Conservation (phyloP, 2,329 filamentous ascomycete species). For the Cadophora sp. region DNA sequence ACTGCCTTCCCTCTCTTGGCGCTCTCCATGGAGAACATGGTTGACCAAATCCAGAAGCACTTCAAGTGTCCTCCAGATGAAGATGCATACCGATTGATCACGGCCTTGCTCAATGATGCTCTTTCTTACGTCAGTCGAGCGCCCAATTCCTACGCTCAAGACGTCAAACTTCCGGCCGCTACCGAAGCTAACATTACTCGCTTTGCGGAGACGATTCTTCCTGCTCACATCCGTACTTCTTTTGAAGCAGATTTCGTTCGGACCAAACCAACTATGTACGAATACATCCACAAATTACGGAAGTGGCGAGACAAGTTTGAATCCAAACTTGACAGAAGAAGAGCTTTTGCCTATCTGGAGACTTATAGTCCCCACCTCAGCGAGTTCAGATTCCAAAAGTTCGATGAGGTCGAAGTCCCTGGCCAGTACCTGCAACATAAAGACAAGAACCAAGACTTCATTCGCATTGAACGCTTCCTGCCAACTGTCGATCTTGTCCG, state of each 20-base stretch:
- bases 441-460: constrained; percentile 99
- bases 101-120: constrained; percentile 95
- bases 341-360: constrained; percentile 62
- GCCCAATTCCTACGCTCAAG: constrained; percentile 84
- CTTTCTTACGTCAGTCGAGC: constrained; percentile 90
- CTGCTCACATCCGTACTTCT: constrained; percentile 90
- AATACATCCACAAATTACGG: constrained; percentile 96
- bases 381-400: constrained; percentile 97
- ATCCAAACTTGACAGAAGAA: constrained; percentile 89
- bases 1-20: constrained; percentile 96
- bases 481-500: constrained; percentile 93
- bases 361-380: constrained; percentile 88
- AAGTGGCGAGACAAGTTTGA: constrained; percentile 98
- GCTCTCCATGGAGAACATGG: constrained; percentile 99
- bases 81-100: constrained; percentile 95
- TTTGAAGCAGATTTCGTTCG: constrained; percentile 98
- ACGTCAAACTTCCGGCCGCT: constrained; percentile 85
- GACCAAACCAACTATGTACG: constrained; percentile 95
- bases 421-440: constrained; percentile 97
- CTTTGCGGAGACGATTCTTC: constrained; percentile 95
- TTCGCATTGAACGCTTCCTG: constrained; percentile 95
- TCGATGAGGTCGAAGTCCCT: constrained; percentile 97
- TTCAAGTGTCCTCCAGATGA: constrained; percentile 99
- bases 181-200: constrained; percentile 97
- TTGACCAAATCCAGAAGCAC: constrained; percentile 97